A percentile compares a stretch with the other conserved stretches of the same genome.
These are phyloP conservation scores for Tetradesmus obliquus DNA, from an alignment of 139 green algal genomes.

Conservation along the genomic window DNA sequence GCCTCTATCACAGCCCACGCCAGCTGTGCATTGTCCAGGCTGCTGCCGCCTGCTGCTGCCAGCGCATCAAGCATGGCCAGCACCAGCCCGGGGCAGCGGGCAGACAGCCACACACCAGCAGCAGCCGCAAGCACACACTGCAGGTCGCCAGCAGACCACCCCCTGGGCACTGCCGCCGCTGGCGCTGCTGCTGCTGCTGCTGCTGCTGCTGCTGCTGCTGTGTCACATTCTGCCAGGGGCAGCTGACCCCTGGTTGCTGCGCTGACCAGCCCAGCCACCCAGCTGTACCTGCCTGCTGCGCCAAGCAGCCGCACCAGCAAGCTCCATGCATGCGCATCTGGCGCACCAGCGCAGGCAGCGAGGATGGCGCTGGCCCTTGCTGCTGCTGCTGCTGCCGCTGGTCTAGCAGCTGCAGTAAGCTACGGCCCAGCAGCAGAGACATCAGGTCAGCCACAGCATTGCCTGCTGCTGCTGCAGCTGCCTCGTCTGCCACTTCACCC, in stretches of 20 bases:
- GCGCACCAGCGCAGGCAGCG: background rate
- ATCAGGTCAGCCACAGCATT: background rate
- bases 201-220: background rate
- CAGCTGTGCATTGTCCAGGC: background rate
- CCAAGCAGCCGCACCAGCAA: conserved; percentile 1
- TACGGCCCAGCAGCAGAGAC: background rate
- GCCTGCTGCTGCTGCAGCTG: background rate
- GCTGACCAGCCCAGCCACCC: background rate
- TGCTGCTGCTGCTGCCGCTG: background rate
- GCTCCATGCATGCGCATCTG: background rate
- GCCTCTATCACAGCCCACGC: background rate
- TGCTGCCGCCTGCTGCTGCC: background rate
- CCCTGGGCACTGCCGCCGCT: too few relatives aligned
- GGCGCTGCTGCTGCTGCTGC: too few relatives aligned
- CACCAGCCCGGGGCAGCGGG: background rate
- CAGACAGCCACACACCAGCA: background rate
- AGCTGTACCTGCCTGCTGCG: background rate
- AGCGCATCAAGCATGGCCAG: conserved; percentile 27
- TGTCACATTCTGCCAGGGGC: background rate
- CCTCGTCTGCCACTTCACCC: background rate
- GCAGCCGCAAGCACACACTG: conserved; percentile 2
- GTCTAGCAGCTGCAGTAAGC: background rate
- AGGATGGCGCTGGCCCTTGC: background rate
- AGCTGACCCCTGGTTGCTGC: background rate
- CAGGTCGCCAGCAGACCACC: background rate